Conservation (phyloP, 2,329 filamentous ascomycete genomes). For the Hymenoscyphus fraxineus region DNA sequence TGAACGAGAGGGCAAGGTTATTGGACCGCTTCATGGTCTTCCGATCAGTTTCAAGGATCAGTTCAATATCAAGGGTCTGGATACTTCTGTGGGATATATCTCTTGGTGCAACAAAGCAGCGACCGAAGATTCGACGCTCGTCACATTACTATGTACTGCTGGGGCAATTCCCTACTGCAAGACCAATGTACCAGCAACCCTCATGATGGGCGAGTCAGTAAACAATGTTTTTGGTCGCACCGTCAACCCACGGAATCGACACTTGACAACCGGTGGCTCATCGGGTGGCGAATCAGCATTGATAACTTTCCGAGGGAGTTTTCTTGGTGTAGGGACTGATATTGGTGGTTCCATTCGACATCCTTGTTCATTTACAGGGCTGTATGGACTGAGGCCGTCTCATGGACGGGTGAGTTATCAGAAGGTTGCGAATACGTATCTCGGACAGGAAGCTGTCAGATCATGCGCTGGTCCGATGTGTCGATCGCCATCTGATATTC, state of each 20-base stretch:
- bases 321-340: conserved; percentile 32
- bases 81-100: conserved; percentile 60
- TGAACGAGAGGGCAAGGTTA: conserved; percentile 36
- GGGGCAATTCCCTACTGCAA: conserved; percentile 89
- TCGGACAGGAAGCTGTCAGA: conserved; percentile 41
- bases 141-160: conserved; percentile 57
- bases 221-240: conserved; percentile 43
- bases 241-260: conserved; percentile 37
- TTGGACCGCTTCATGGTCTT: conserved; percentile 61
- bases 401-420: conserved; percentile 33
- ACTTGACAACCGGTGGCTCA: conserved; percentile 29
- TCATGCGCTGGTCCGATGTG: conserved; percentile 33
- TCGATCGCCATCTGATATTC: conserved; percentile 29
- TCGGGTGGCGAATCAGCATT: conserved; percentile 34
- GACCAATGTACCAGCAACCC: conserved; percentile 69
- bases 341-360: conserved; percentile 37
- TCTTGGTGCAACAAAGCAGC: conserved; percentile 74
- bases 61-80: conserved; percentile 53
- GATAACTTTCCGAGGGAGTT: conserved; percentile 26
- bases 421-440: conserved; percentile 36
- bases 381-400: conserved; percentile 38
- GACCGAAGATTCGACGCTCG: conserved; percentile 60
- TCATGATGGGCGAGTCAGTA: conserved; percentile 36
- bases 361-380: conserved; percentile 35
- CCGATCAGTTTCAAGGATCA: conserved; percentile 58